Percentiles rank a stretch among this genome's conserved stretches.
phyloP scores from a whole-genome alignment of 257 asterid species.

The Pogostemon cablin region DNA sequence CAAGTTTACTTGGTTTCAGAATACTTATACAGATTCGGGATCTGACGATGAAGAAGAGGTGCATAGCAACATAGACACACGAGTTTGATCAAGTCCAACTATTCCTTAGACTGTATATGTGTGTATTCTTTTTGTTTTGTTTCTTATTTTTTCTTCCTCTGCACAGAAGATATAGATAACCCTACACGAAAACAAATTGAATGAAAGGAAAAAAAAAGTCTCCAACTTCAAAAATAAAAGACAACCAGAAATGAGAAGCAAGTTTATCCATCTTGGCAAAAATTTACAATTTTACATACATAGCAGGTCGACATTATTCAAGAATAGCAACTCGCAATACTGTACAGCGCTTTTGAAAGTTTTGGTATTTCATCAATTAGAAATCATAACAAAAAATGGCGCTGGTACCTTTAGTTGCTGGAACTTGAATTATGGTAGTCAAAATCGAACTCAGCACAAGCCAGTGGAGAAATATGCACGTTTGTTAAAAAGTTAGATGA shows the following conservation, averaged over 20 bases:
- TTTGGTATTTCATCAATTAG: slow-evolving; percentile 10
- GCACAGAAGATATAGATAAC: slow-evolving; percentile 25
- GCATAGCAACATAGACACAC: neutral
- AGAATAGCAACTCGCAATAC: slow-evolving; percentile 16
- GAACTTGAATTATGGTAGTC: slow-evolving; percentile 6
- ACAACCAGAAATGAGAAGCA: slow-evolving; percentile 18
- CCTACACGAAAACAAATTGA: slow-evolving; percentile 15
- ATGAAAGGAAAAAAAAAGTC: neutral
- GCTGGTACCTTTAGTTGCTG: slow-evolving; percentile 7
- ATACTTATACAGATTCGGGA: slow-evolving; percentile 26
- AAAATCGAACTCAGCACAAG: neutral
- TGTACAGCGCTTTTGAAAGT: neutral
- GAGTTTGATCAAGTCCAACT: slow-evolving; percentile 26
- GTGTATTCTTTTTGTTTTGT: slow-evolving; percentile 14
- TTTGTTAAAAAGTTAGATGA: neutral
- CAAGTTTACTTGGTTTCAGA: slow-evolving; percentile 32
- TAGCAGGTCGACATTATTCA: slow-evolving; percentile 8
- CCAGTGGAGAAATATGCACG: neutral
- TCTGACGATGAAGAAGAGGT: slow-evolving; percentile 39
- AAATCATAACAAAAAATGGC: neutral
- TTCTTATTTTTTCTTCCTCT: neutral
- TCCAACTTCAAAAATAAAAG: slow-evolving; percentile 7
- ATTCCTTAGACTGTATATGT: slow-evolving; percentile 26
- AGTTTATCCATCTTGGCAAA: neutral
- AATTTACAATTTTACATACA: neutral